Percentiles rank a stretch among this genome's conserved stretches.
phyloP scores from a whole-genome alignment of 106 monocot species.

The Allium fistulosum region DNA sequence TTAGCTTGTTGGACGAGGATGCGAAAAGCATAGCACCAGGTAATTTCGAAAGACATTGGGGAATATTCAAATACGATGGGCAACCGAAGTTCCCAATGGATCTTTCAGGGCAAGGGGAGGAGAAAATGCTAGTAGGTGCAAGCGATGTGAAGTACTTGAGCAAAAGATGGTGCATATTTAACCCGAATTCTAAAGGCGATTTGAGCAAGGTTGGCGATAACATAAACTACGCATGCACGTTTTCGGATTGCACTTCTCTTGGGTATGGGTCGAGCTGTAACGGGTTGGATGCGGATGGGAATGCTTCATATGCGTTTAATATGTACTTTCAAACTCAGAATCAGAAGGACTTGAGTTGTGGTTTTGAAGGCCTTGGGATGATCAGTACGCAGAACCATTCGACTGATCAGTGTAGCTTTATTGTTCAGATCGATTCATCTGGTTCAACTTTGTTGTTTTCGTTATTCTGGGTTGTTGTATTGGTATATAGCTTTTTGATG shows the following conservation, averaged over 20 bases:
- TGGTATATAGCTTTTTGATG: not conserved
- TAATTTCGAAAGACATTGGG: slow-evolving; percentile 69
- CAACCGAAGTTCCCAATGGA: slow-evolving; percentile 59
- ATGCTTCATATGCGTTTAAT: slow-evolving; percentile 74
- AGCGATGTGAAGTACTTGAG: slow-evolving; percentile 39
- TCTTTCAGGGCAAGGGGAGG: slow-evolving; percentile 34
- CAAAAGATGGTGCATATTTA: slow-evolving; percentile 45
- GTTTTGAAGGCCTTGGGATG: slow-evolving; percentile 51
- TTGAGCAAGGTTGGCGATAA: slow-evolving; percentile 41
- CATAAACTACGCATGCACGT: slow-evolving; percentile 54
- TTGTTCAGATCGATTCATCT: slow-evolving; percentile 22
- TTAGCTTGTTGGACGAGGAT: slow-evolving; percentile 61
- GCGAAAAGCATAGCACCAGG: slow-evolving; percentile 57
- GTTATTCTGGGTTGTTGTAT: not conserved
- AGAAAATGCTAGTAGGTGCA: slow-evolving; percentile 21
- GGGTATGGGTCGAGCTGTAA: slow-evolving; percentile 63
- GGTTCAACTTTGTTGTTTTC: not conserved
- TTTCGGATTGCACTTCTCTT: slow-evolving; percentile 56
- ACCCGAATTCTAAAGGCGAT: slow-evolving; percentile 22
- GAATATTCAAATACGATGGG: slow-evolving; percentile 50
- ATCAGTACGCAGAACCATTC: slow-evolving; percentile 35
- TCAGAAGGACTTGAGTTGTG: slow-evolving; percentile 44
- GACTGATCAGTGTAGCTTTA: slow-evolving; percentile 38
- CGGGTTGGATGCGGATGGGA: slow-evolving; percentile 37
- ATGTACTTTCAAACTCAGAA: slow-evolving; percentile 53